A percentile compares a stretch with the other conserved stretches of the same genome.
Evolutionary conservation across 1,139 yeast species (phyloP).

Genomic region (Debaryomyces singareniensis): DNA sequence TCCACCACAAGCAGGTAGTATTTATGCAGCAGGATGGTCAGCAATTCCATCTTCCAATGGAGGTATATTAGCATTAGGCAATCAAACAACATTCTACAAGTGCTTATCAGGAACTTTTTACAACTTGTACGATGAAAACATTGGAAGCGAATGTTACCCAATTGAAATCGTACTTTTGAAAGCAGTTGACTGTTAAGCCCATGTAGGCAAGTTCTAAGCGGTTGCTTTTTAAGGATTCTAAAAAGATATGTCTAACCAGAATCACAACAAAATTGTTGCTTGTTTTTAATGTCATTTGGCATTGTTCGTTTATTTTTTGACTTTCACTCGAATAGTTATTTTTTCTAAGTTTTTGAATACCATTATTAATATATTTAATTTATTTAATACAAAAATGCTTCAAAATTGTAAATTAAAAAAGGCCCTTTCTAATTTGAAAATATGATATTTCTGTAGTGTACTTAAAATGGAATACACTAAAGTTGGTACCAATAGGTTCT

Average conservation of each 20-base stretch:
- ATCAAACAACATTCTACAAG: slow-evolving; percentile 31
- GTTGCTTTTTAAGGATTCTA: no score
- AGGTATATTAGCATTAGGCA: slow-evolving; percentile 33
- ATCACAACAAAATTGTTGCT: no score
- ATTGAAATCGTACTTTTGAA: slow-evolving; percentile 30
- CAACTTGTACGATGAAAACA: slow-evolving; percentile 36
- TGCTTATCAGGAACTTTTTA: slow-evolving; percentile 39
- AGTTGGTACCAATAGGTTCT: slow-evolving; percentile 16
- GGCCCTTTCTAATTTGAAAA: no score
- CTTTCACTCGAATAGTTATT: no score
- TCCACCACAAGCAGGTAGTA: slow-evolving; percentile 86
- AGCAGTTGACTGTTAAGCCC: slow-evolving; percentile 24
- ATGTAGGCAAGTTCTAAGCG: no score
- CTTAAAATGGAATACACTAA: not conserved
- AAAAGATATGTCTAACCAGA: no score
- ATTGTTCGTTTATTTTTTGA: no score
- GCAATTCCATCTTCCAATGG: slow-evolving; percentile 51
- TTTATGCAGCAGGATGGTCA: slow-evolving; percentile 84
- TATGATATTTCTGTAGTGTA: not conserved
- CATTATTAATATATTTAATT: no score
- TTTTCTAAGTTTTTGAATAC: no score
- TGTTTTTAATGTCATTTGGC: no score
- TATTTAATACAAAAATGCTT: no score
- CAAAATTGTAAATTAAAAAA: no score
- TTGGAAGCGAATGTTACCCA: slow-evolving; percentile 32